These are phyloP conservation scores for Pyropia haitanensis DNA, from an alignment of 23 red algal genomes.

Conservation along the genomic window DNA sequence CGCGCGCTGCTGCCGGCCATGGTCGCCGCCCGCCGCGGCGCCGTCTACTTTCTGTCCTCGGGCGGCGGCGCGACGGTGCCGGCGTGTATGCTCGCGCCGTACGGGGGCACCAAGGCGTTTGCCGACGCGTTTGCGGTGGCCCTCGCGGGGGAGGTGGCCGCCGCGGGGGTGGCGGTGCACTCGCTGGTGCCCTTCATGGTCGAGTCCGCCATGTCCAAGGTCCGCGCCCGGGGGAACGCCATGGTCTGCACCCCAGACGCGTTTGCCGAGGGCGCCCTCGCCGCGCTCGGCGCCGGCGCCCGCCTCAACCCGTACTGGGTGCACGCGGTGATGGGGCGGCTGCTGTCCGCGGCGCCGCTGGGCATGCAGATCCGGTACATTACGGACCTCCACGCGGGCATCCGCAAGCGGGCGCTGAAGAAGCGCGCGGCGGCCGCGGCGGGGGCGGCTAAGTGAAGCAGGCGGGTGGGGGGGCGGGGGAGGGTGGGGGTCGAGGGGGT, in stretches of 20 bases:
- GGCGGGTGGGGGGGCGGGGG: no score
- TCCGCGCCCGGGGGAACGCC: constrained; percentile 21
- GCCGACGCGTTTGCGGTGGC: constrained; percentile 69
- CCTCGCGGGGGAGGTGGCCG: constrained; percentile 57
- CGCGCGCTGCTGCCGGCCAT: constrained; percentile 64
- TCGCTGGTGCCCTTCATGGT: constrained; percentile 82
- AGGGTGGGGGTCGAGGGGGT: no score
- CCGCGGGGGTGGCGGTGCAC: constrained; percentile 39
- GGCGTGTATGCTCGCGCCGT: constrained; percentile 61
- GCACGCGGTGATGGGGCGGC: constrained; percentile 49
- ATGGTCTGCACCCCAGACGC: constrained; percentile 60
- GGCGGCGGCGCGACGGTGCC: constrained; percentile 77
- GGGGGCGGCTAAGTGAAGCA: no score
- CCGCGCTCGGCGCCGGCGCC: constrained; percentile 22
- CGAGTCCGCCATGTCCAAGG: constrained; percentile 83
- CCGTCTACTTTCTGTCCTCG: constrained; percentile 63
- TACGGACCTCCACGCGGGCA: constrained; percentile 35
- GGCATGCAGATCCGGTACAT: constrained; percentile 38
- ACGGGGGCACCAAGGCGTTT: constrained; percentile 92
- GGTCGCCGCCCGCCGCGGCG: constrained; percentile 21
- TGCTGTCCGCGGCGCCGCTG: constrained; percentile 36
- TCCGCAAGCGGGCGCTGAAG: constrained; percentile 59
- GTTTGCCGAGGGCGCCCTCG: constrained; percentile 47
- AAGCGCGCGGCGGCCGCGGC: constrained; percentile 19
- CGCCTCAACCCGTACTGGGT: constrained; percentile 65